Evolutionary conservation across 768 basidiomycete species (phyloP), one percentile per base, ranked within the genome.

Genomic region (Artomyces pyxidatus): DNA sequence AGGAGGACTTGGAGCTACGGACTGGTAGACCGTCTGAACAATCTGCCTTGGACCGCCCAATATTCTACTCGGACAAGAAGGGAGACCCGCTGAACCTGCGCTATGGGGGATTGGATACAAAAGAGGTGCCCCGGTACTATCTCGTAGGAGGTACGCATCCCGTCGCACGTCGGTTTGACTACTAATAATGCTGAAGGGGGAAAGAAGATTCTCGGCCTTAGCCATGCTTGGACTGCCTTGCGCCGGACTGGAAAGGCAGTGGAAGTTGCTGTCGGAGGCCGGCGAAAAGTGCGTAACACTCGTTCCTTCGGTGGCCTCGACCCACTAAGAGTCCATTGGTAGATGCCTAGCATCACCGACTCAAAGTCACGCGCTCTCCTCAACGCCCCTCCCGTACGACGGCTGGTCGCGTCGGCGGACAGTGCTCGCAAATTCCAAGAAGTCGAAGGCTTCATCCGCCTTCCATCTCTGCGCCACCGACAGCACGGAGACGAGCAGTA

Each of bases 371-470:
- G 75, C 37, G 69, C 73, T 30, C 64, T 86, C 19, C 70, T 89
- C 6, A 65, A 73, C 3, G 67, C 72, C 21, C 67, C 76, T 41
- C 77, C 80, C 4, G 72, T 70, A 4, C 73, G 75, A 45, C 72
- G 71, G 47, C 60, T 85, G n/a, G 48, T 71, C 17, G 57, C 63
- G 22, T 60, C 71, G 32, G 26, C 57, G 8, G 51, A 64, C 38
- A 60, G 68, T 48, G 59, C 58, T 42, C 65, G 69, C 56, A 79
- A 72, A 58, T 77, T 81, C 58, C 67, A 76, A 49, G 85, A 87
- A 62, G 59, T 72, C n/a, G 76, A 85, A 52, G 85, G 84, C 8
- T 81, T 85, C 58, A 66, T 88, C 25, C 76, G 71, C 35, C 66
- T 88, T 8, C 69, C 78, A 16, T 72, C 80, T 14, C 65, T 66